Base-by-base conservation (phyloP, 345 rosid species). In the Cardiospermum halicacabum region DNA sequence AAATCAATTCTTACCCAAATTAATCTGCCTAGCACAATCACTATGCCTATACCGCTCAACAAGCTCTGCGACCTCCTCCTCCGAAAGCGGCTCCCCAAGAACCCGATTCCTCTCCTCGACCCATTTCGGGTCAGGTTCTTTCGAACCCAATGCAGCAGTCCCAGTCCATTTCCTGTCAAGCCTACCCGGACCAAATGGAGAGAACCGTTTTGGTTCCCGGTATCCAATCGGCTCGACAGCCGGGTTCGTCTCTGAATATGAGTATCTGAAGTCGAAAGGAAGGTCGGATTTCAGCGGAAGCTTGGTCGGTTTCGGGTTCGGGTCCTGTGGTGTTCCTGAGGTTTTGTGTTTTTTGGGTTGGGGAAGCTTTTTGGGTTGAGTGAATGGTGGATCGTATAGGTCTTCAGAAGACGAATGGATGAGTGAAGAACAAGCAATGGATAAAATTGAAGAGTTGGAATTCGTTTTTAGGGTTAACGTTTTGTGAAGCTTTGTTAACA, bases 151-250 rank as follows among this genome's bases (percentile, higher is more conserved):
- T 43, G 97, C 96, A 9, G 80, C 66, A 10, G 87, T 84, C n/a
- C 97, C 98, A 0, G 96, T 89, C 98, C 93, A 92, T 49, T 77
- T 77, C 74, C 96, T 72, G 56, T 86, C 87, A 11, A 92, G 79
- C 60, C 89, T 85, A 19, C 96, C 89, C 0, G 96, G 98, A 11
- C 98, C 96, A 48, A 92, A 89, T 0, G 96, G 98, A 56, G 93
- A 89, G 72, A 92, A 92, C 63, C 92, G 78, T 69, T 84, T 91
- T 36, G 95, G 89, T 66, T 92, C 96, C 2, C 98, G 91, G 64
- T 63, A 92, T 51, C 97, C 93, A 40, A 89, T 84, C 27, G 96
- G 97, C 65, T 83, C 68, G 37, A 80, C 56, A 0, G 26, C 73
- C 2, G 87, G 83, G 58, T 82, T 73, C 30, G 82, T 64, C 83